Conservation (phyloP, 257 asterid genomes). For the Jasminum sambac region DNA sequence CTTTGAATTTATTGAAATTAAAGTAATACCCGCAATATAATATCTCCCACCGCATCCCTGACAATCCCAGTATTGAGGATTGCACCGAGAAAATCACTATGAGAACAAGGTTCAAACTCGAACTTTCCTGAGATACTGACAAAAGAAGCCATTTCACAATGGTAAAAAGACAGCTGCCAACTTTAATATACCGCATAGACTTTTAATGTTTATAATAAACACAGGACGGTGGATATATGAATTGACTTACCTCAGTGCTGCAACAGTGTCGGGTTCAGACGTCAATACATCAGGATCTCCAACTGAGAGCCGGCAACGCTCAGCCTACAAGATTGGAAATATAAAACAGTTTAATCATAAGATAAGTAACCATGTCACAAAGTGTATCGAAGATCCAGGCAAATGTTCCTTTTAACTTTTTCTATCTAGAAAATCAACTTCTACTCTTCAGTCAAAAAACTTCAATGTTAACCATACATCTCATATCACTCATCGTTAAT, state of each 20-base stretch:
- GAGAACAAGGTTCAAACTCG: slow-evolving; percentile 73
- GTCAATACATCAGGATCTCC: slow-evolving; percentile 76
- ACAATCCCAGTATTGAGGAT: slow-evolving; percentile 92
- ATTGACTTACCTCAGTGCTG: slow-evolving; percentile 69
- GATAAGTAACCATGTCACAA: slow-evolving; percentile 13
- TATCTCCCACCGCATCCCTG: slow-evolving; percentile 87
- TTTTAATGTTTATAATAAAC: slow-evolving; percentile 10
- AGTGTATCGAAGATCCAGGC: background rate
- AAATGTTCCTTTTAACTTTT: too few relatives aligned
- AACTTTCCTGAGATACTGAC: slow-evolving; percentile 87
- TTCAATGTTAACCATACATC: too few relatives aligned
- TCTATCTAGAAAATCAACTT: too few relatives aligned
- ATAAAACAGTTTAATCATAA: slow-evolving; percentile 2
- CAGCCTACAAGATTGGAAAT: slow-evolving; percentile 57
- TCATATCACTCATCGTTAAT: too few relatives aligned
- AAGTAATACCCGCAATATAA: slow-evolving; percentile 69
- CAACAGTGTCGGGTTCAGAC: slow-evolving; percentile 75
- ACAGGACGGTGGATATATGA: background rate
- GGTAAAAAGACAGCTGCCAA: slow-evolving; percentile 7
- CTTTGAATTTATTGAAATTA: slow-evolving; percentile 1
- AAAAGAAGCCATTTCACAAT: slow-evolving; percentile 25
- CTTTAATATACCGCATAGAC: background rate
- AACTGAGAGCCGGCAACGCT: slow-evolving; percentile 86
- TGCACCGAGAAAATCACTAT: slow-evolving; percentile 94
- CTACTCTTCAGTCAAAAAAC: too few relatives aligned